Base-by-base conservation (phyloP, 2,329 filamentous ascomycete species). In the Macrophomina pseudophaseolina region DNA sequence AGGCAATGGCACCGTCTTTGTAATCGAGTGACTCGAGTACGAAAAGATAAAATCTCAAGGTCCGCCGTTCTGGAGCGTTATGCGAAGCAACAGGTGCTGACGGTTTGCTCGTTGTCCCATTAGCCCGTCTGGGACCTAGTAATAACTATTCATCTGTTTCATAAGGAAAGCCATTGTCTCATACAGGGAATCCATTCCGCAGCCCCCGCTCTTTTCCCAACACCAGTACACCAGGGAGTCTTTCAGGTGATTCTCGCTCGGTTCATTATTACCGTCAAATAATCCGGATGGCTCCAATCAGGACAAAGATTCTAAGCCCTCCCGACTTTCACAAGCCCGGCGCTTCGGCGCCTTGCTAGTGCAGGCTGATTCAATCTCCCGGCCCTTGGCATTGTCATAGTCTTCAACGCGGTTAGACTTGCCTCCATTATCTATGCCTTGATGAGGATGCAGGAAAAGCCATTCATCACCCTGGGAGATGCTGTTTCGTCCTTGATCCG, bases 311-410 rank as follows among this genome's bases (percentile, higher is more conserved):
- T 23, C 23, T 14, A 23, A 11, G n/a, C 32, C n/a, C 9, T 8
- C 33, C 9, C 52, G 16, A 1, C 35, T 38, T 9, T 33, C 52
- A 28, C n/a, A 62, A 28, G 58, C 35, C 46, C 49, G 56, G 42
- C 58, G 58, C 9, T 49, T 62, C n/a, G 56, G 56, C 9, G 56
- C 42, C 12, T 33, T 14, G 3, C 42, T 62, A 35, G 56, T 60
- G 56, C 40, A 44, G 56, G 12, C 40, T 60, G 28, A 60, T 60
- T 60, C 56, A 60, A 48, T 23, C 56, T 60, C 28, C 56, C 56
- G 4, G 28, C 46, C n/a, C 28, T 44, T 30, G 28, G 32, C 56
- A 60, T 48, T 16, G 38, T 48, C 28, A 48, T 60, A 44, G 40
- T 28, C 18, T 60, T 60, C 56, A 49, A 62, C 38, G n/a, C 44